Percentiles rank a stretch among this genome's conserved stretches.
phyloP scores from a whole-genome alignment of 2,329 filamentous ascomycete genomes.

The Talaromyces sp. region DNA sequence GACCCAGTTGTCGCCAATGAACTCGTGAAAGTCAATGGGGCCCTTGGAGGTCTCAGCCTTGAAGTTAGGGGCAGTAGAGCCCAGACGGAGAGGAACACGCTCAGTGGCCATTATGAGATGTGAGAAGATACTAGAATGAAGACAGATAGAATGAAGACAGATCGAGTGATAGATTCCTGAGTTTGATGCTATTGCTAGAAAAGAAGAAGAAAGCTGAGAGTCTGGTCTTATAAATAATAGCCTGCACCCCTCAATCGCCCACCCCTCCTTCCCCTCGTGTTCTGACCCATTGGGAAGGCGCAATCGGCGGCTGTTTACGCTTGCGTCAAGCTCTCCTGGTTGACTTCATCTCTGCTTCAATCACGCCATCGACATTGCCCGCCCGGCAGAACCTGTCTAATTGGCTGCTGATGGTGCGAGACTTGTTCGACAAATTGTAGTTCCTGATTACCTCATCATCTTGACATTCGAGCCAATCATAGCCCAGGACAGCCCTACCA shows the following conservation, averaged over 20 bases:
- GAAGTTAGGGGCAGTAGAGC: slow-evolving; percentile 66
- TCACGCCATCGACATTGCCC: slow-evolving; percentile 37
- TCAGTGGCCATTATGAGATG: slow-evolving; percentile 36
- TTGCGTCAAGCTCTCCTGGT: not conserved
- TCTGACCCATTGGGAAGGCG: slow-evolving; percentile 1
- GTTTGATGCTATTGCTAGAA: not conserved
- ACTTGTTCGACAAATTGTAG: not conserved
- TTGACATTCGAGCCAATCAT: not conserved
- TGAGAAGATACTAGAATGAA: not conserved
- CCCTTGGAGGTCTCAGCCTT: slow-evolving; percentile 64
- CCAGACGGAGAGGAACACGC: slow-evolving; percentile 57
- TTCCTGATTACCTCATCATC: slow-evolving; percentile 7
- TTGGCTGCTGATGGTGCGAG: slow-evolving; percentile 24
- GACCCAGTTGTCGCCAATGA: slow-evolving; percentile 67
- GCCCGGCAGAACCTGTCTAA: slow-evolving; percentile 26
- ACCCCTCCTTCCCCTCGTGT: slow-evolving; percentile 15
- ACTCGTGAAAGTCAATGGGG: slow-evolving; percentile 68
- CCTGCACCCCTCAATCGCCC: not conserved
- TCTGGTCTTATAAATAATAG: not conserved
- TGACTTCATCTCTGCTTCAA: slow-evolving; percentile 20
- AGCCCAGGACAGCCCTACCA: not conserved
- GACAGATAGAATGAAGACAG: not conserved
- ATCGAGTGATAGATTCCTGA: not conserved
- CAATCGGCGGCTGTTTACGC: not conserved
- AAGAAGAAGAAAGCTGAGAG: slow-evolving; percentile 18